A percentile compares a stretch with the other conserved stretches of the same genome.
Evolutionary conservation across 441 rosid genomes (phyloP).

Genomic region (Populus hybrid): DNA sequence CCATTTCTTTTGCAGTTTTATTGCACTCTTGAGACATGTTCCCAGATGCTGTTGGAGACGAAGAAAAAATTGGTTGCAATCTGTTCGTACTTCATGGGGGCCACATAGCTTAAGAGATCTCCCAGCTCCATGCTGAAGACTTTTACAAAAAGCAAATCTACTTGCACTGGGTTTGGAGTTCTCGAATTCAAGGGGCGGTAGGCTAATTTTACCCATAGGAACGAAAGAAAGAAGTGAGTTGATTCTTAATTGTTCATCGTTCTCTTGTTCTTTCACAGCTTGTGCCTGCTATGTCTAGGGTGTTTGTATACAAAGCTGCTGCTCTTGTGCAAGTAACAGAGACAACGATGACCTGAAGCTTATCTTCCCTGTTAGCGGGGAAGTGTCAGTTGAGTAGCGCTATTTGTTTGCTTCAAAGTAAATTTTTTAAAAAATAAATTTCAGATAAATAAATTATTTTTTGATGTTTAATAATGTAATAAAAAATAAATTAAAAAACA

Average conservation of each 20-base stretch:
- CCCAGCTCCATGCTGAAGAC: too few relatives aligned
- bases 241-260: background rate
- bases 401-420: too few relatives aligned
- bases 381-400: background rate
- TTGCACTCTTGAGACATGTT: background rate
- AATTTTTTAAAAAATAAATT: too few relatives aligned
- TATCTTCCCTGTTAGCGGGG: conserved; percentile 51
- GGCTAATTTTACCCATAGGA: too few relatives aligned
- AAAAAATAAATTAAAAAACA: too few relatives aligned
- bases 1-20: background rate
- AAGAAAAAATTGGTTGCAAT: background rate
- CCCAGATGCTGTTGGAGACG: background rate
- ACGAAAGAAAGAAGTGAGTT: background rate
- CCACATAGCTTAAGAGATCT: too few relatives aligned
- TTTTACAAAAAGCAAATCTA: too few relatives aligned
- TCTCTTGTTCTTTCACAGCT: conserved; percentile 40
- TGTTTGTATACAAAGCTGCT: conserved; percentile 95
- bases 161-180: too few relatives aligned
- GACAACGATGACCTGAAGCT: conserved; percentile 76
- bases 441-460: too few relatives aligned
- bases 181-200: too few relatives aligned
- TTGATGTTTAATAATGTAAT: too few relatives aligned
- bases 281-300: conserved; percentile 81
- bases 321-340: conserved; percentile 86
- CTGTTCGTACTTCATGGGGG: too few relatives aligned